Evolutionary conservation across 148 eudicot genomes (phyloP), one percentile per base, ranked within the genome.

Genomic region (Persicaria tinctoria): DNA sequence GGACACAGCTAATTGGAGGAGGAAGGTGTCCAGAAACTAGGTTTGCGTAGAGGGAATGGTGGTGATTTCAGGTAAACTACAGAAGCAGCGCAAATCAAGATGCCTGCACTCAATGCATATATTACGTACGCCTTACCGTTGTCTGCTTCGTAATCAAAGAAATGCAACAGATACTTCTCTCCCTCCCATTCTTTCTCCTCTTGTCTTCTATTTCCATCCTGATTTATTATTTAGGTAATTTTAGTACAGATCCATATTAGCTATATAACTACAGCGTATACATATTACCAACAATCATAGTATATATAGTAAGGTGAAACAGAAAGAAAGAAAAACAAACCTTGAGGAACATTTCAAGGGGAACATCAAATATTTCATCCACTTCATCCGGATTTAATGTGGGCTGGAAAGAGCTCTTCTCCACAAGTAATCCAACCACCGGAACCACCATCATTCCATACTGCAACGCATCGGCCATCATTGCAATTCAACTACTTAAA

Each of bases 301-400:
- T 23, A 23, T 23, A 23, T 23, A 23, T 23, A 23, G 27, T 23
- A 23, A 23, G 27, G 27, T 23, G 27, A 23, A 23, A 23, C 27
- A 23, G 10, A 8, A 7, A 12, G 10, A 8, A 12, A 57, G 32
- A 11, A 17, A 32, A 18, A 8, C 20, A 1, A 55, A 60, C 68
- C 45, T 66, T 23, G 55, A 71, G 74, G 55, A 71, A 71, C 74
- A 71, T 71, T 23, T 71, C 74, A 5, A 71, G 74, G 4, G 74
- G 74, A 2, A 53, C 74, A 14, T 71, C 74, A 47, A 71, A 71
- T 23, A 71, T 48, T 0, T 47, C 51, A 6, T 48, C 74, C 6
- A 71, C 74, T 71, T 50, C 70, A 66, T 46, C 55, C 54, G 14
- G 8, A n/a, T 71, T 71, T 9, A 71, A 32, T 8, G 13, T 71